phyloP scores from a whole-genome alignment of 805 yeast genomes.

The Saccharomycopsis synnaedendra region DNA sequence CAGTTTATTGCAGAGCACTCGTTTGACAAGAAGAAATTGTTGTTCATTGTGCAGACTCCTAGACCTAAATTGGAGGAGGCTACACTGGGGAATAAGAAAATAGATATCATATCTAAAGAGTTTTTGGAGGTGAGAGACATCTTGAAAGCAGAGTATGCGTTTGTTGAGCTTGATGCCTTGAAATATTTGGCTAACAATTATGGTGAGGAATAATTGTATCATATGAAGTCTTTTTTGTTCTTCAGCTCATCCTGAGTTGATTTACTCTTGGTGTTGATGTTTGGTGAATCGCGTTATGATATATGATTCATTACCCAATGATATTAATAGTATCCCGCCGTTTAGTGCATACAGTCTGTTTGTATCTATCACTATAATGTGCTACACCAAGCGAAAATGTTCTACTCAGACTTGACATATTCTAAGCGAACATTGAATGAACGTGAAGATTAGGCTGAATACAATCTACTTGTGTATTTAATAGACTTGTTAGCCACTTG shows the following conservation, averaged over 20 bases:
- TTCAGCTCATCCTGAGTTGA: neutral
- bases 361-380: no score
- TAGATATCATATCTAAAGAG: constrained; percentile 62
- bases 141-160: constrained; percentile 65
- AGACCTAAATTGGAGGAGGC: constrained; percentile 52
- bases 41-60: constrained; percentile 52
- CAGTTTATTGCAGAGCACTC: constrained; percentile 38
- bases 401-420: no score
- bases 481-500: no score
- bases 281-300: neutral
- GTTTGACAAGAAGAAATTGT: constrained; percentile 39
- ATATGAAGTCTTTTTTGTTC: neutral
- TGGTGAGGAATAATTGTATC: constrained; percentile 1
- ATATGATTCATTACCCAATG: no score
- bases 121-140: constrained; percentile 76
- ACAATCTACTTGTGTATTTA: no score
- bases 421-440: no score
- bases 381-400: no score
- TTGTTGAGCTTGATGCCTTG: constrained; percentile 63
- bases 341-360: no score
- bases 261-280: neutral
- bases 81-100: constrained; percentile 40
- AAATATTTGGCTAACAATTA: constrained; percentile 36
- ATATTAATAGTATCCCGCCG: no score
- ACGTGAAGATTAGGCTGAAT: no score